These are phyloP conservation scores for Clarireedia sp. DNA, from an alignment of 2,329 filamentous ascomycete genomes.

Conservation along the genomic window DNA sequence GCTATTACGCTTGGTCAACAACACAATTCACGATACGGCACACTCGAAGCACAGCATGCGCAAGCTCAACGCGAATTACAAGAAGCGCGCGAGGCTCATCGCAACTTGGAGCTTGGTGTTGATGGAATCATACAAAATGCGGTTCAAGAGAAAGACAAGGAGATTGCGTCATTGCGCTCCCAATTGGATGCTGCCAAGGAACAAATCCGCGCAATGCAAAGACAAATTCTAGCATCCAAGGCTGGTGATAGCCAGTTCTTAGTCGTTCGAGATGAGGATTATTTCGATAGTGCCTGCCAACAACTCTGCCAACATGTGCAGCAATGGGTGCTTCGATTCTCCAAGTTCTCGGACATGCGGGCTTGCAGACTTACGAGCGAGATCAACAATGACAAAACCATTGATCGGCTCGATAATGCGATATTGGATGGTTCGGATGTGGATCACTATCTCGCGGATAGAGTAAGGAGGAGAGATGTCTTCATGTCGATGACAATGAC, in stretches of 20 bases:
- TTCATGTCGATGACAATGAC: slow-evolving; percentile 99
- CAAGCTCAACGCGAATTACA: slow-evolving; percentile 62
- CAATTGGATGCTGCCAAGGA: slow-evolving; percentile 67
- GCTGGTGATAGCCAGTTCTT: slow-evolving; percentile 66
- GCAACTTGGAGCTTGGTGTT: slow-evolving; percentile 53
- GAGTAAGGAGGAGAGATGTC: slow-evolving; percentile 80
- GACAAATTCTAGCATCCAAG: slow-evolving; percentile 50
- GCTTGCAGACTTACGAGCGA: slow-evolving; percentile 76
- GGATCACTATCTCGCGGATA: slow-evolving; percentile 77
- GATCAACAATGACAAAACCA: slow-evolving; percentile 84
- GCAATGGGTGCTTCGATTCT: slow-evolving; percentile 96
- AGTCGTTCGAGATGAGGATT: slow-evolving; percentile 76
- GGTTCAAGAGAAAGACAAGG: slow-evolving; percentile 73
- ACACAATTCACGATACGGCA: slow-evolving; percentile 62
- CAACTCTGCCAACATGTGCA: slow-evolving; percentile 93
- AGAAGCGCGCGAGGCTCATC: slow-evolving; percentile 55
- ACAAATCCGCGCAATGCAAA: slow-evolving; percentile 49
- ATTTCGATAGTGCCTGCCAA: slow-evolving; percentile 90
- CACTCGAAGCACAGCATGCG: slow-evolving; percentile 60
- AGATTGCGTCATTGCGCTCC: slow-evolving; percentile 68
- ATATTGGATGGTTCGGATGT: slow-evolving; percentile 92
- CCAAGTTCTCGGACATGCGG: slow-evolving; percentile 91
- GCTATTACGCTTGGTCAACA: slow-evolving; percentile 70
- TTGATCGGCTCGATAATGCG: slow-evolving; percentile 88
- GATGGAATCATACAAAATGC: slow-evolving; percentile 53